Evolutionary conservation across 169 alveolate species (phyloP).

Genomic region (Amoebophrya sp.): DNA sequence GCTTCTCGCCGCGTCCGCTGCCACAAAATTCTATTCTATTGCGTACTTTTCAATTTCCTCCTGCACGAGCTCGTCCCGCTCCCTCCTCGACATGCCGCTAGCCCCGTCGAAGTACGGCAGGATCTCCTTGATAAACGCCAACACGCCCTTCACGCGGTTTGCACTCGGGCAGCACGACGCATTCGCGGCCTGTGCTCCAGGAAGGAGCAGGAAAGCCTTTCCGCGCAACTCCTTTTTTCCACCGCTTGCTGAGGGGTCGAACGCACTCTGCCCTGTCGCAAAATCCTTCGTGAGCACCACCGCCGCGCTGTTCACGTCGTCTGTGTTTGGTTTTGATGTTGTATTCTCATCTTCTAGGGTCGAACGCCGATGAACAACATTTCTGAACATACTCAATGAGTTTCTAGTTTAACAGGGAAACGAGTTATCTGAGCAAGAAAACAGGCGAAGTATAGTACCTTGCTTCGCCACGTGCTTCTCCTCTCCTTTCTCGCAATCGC

Average conservation of each 20-base stretch:
- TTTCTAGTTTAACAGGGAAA: too few relatives aligned
- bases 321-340: too few relatives aligned
- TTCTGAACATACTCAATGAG: too few relatives aligned
- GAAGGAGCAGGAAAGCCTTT: neutral
- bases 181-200: too few relatives aligned
- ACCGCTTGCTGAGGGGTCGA: neutral
- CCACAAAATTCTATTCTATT: too few relatives aligned
- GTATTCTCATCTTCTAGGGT: too few relatives aligned
- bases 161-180: neutral
- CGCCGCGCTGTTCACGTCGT: neutral
- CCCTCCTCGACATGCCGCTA: neutral
- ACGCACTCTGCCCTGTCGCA: neutral
- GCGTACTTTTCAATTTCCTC: neutral
- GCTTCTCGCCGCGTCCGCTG: too few relatives aligned
- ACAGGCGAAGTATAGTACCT: too few relatives aligned
- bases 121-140: neutral
- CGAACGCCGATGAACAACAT: too few relatives aligned
- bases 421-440: too few relatives aligned
- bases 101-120: neutral
- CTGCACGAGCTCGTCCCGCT: neutral
- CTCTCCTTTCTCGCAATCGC: too few relatives aligned
- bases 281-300: neutral
- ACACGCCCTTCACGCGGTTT: neutral
- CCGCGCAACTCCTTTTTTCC: neutral
- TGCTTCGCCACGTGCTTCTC: too few relatives aligned